These are phyloP conservation scores for Candida methanosorbosa DNA, from an alignment of 805 yeast genomes.

Conservation along the genomic window DNA sequence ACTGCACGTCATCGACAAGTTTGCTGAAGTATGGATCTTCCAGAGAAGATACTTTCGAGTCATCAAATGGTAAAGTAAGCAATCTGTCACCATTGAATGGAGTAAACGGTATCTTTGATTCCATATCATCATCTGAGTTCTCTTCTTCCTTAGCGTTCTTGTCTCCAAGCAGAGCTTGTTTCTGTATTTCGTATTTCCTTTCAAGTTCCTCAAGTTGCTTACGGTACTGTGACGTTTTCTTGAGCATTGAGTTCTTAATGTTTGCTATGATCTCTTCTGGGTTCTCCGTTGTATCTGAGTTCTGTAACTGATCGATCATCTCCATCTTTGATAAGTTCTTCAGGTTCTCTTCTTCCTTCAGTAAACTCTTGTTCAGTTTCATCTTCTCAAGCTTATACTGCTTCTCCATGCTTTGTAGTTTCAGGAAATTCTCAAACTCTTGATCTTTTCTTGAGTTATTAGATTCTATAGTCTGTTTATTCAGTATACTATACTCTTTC, in stretches of 20 bases:
- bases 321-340: conserved; percentile 42
- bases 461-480: conserved; percentile 66
- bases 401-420: conserved; percentile 59
- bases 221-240: conserved; percentile 58
- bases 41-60: conserved; percentile 24
- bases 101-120: conserved; percentile 59
- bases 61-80: conserved; percentile 30
- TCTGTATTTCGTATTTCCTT: conserved; percentile 18
- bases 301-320: conserved; percentile 40
- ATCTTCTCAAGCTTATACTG: conserved; percentile 63
- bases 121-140: conserved; percentile 22
- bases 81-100: conserved; percentile 91
- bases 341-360: conserved; percentile 38
- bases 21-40: conserved; percentile 50
- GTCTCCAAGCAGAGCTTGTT: conserved; percentile 17
- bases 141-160: conserved; percentile 18
- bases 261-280: conserved; percentile 40
- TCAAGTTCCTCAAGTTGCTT: conserved; percentile 40
- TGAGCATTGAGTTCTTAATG: conserved; percentile 44
- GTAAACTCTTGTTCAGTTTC: conserved; percentile 51
- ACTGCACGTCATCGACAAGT: conserved; percentile 45
- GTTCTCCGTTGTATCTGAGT: conserved; percentile 29
- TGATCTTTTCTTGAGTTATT: conserved; percentile 68
- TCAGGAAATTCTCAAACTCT: conserved; percentile 57
- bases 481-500: conserved; percentile 60